Percentiles rank a stretch among this genome's conserved stretches.
phyloP scores from a whole-genome alignment of 257 asterid species.

The Hygrophila difformis region DNA sequence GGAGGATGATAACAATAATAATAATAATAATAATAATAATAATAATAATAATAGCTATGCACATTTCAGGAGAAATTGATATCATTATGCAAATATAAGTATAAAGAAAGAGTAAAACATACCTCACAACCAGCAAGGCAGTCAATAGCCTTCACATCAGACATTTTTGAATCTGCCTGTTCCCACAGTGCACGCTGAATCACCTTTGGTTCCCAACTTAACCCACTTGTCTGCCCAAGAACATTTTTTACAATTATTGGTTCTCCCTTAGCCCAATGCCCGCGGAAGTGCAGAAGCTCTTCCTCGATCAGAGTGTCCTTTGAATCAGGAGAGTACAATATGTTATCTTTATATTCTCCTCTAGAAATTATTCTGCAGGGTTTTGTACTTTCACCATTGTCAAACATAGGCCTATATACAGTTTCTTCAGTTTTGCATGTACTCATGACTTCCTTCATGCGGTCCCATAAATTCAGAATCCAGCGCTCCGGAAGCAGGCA shows the following conservation, averaged over 20 bases:
- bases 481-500: slow-evolving; percentile 60
- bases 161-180: slow-evolving; percentile 42
- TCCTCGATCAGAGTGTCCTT: slow-evolving; percentile 35
- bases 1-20: too few species aligned
- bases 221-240: slow-evolving; percentile 61
- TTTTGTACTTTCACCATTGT: slow-evolving; percentile 20
- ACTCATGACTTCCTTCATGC: slow-evolving; percentile 31
- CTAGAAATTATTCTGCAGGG: slow-evolving; percentile 38
- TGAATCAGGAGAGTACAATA: slow-evolving; percentile 56
- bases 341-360: slow-evolving; percentile 39
- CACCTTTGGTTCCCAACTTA: slow-evolving; percentile 98
- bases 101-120: slow-evolving; percentile 10
- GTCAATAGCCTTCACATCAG: slow-evolving; percentile 76
- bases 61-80: background rate
- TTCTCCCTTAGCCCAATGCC: slow-evolving; percentile 84
- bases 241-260: slow-evolving; percentile 72
- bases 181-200: slow-evolving; percentile 91
- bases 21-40: too few species aligned
- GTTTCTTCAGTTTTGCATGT: slow-evolving; percentile 13
- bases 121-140: slow-evolving; percentile 94
- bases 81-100: slow-evolving; percentile 8
- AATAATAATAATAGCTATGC: too few species aligned
- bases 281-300: slow-evolving; percentile 51
- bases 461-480: slow-evolving; percentile 47
- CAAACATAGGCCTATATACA: slow-evolving; percentile 14